A percentile compares a stretch with the other conserved stretches of the same genome.
These are phyloP conservation scores for Ustilago loliicola DNA, from an alignment of 1,284 basidiomycete species.

Conservation along the genomic window DNA sequence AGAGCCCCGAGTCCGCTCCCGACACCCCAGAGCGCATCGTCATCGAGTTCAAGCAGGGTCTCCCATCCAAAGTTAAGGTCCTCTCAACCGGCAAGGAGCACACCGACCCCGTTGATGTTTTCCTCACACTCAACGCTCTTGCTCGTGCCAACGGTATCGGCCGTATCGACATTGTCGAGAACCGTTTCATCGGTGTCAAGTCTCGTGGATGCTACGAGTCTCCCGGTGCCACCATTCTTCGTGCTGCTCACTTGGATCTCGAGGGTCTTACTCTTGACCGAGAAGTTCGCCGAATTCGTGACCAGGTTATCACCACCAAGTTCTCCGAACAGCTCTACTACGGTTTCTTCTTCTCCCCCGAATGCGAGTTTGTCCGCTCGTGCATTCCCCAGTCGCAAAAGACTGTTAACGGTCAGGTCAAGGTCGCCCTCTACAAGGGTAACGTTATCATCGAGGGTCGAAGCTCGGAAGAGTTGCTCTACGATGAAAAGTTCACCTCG, in stretches of 20 bases:
- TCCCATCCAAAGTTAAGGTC: conserved; percentile 73
- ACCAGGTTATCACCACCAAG: conserved; percentile 93
- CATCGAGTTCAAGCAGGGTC: conserved; percentile 79
- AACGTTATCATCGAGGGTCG: conserved; percentile 95
- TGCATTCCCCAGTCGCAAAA: conserved; percentile 91
- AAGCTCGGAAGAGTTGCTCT: conserved; percentile 86
- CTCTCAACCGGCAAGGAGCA: conserved; percentile 60
- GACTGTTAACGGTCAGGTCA: conserved; percentile 93
- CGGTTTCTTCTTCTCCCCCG: conserved; percentile 93
- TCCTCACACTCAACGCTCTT: conserved; percentile 90
- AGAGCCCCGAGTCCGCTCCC: conserved; percentile 85
- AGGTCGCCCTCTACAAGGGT: conserved; percentile 93
- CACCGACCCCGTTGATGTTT: conserved; percentile 95
- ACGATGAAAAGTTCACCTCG: conserved; percentile 96
- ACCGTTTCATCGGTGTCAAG: conserved; percentile 99
- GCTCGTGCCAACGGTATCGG: conserved; percentile 96
- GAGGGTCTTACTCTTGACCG: conserved; percentile 97
- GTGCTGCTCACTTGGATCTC: conserved; percentile 93
- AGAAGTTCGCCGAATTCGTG: conserved; percentile 92
- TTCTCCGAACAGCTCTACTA: conserved; percentile 95
- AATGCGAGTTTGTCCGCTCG: conserved; percentile 83
- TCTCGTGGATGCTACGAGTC: conserved; percentile 98
- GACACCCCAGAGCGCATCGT: conserved; percentile 81
- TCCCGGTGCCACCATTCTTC: conserved; percentile 94
- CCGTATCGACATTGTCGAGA: conserved; percentile 98